Evolutionary conservation across 202 grass and related monocot genomes (phyloP).

Genomic region (Saccharum hybrid): DNA sequence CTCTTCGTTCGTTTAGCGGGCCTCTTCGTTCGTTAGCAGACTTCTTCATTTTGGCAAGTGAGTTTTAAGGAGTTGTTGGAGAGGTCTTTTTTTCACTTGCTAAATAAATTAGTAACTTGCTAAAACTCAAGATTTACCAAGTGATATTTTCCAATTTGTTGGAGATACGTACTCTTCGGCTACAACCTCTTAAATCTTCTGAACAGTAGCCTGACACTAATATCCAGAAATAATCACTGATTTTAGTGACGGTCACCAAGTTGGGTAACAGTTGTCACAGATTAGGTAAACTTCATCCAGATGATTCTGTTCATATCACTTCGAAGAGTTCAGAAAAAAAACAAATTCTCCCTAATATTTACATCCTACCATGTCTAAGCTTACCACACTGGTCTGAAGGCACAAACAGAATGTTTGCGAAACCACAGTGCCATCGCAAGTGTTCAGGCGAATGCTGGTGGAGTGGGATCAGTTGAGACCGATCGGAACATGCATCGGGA

Average conservation of each 20-base stretch:
- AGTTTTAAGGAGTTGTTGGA: no score
- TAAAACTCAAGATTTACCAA: no score
- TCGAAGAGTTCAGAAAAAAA: neutral
- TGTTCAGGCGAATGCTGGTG: neutral
- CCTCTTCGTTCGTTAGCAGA: no score
- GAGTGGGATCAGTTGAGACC: constrained; percentile 34
- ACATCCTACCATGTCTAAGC: constrained; percentile 31
- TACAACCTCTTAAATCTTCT: neutral
- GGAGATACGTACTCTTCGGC: neutral
- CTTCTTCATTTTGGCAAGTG: no score
- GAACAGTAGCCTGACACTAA: neutral
- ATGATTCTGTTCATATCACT: neutral
- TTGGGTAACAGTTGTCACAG: neutral
- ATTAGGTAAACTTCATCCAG: neutral
- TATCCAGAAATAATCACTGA: neutral
- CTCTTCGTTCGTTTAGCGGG: no score
- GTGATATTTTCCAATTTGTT: no score
- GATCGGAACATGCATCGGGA: constrained; percentile 42
- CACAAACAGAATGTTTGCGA: no score
- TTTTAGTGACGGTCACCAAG: no score
- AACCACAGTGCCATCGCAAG: neutral
- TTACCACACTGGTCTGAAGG: neutral
- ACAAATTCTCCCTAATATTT: constrained; percentile 35
- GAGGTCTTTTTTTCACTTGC: no score
- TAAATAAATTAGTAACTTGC: no score